Evolutionary conservation across 2,329 filamentous ascomycete species (phyloP).

Genomic region (Sporothrix protearum): DNA sequence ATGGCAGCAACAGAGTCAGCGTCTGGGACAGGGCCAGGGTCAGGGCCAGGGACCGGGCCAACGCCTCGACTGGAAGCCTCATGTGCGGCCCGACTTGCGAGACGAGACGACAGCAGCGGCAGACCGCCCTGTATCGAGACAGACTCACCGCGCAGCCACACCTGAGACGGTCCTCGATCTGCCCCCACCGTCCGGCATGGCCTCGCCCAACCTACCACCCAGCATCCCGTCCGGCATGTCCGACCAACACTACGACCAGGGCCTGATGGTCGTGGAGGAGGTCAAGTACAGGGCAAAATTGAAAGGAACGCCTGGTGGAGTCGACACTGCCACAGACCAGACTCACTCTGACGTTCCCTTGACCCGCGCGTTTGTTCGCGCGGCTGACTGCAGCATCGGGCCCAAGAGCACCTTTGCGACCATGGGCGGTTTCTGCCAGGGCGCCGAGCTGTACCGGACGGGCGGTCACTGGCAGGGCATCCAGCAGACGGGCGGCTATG

Average conservation of each 20-base stretch:
- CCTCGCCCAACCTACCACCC: not conserved
- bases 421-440: constrained; percentile 40
- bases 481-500: constrained; percentile 33
- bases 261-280: constrained; percentile 25
- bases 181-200: not conserved
- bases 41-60: not conserved
- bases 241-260: constrained; percentile 17
- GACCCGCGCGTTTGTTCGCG: constrained; percentile 26
- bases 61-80: constrained; percentile 13
- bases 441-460: constrained; percentile 38
- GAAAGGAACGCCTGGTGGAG: not conserved
- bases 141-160: not conserved
- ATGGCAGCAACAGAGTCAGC: not conserved
- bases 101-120: not conserved
- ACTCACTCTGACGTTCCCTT: constrained; percentile 19
- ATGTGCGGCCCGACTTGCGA: not conserved
- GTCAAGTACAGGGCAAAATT: not conserved
- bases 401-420: constrained; percentile 38
- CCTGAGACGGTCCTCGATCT: not conserved
- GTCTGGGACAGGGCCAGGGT: too few species aligned
- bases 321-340: constrained; percentile 12
- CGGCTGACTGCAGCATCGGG: constrained; percentile 36
- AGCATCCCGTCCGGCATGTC: constrained; percentile 18
- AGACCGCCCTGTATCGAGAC: not conserved
- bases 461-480: constrained; percentile 39